Conservation (phyloP, 352 stramenopile genomes). For the Phytopythium montanum region DNA sequence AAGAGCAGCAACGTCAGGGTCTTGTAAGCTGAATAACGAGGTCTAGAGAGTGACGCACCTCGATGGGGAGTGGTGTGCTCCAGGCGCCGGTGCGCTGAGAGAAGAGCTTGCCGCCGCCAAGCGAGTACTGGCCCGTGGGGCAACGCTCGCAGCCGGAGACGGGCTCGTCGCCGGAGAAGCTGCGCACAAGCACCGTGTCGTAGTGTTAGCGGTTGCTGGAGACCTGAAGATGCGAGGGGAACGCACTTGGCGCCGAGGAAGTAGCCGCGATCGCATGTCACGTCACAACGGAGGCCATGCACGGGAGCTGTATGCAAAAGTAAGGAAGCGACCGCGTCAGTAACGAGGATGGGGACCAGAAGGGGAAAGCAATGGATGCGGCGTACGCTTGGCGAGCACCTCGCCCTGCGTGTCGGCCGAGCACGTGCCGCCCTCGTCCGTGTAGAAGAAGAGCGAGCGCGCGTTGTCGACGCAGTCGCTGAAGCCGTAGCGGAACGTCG, state of each 20-base stretch:
- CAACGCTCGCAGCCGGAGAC: conserved; percentile 75
- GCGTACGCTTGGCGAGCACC: conserved; percentile 50
- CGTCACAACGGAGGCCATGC: conserved; percentile 59
- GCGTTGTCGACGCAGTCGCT: conserved; percentile 77
- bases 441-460: conserved; percentile 75
- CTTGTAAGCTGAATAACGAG: neutral
- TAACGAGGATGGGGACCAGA: neutral
- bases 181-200: conserved; percentile 12
- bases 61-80: conserved; percentile 48
- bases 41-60: conserved; percentile 22
- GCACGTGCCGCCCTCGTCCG: conserved; percentile 47
- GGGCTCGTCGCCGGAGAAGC: conserved; percentile 49
- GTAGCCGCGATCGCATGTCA: conserved; percentile 64
- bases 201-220: neutral
- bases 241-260: conserved; percentile 79
- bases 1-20: neutral
- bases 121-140: conserved; percentile 67
- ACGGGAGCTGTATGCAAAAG: conserved; percentile 45
- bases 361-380: neutral
- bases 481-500: conserved; percentile 61
- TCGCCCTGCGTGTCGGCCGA: conserved; percentile 23
- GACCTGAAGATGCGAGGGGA: neutral
- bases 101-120: conserved; percentile 71
- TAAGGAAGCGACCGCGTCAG: neutral
- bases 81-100: conserved; percentile 68